Conservation (phyloP, 192 early-diverging fungal species). For the Geranomyces variabilis region DNA sequence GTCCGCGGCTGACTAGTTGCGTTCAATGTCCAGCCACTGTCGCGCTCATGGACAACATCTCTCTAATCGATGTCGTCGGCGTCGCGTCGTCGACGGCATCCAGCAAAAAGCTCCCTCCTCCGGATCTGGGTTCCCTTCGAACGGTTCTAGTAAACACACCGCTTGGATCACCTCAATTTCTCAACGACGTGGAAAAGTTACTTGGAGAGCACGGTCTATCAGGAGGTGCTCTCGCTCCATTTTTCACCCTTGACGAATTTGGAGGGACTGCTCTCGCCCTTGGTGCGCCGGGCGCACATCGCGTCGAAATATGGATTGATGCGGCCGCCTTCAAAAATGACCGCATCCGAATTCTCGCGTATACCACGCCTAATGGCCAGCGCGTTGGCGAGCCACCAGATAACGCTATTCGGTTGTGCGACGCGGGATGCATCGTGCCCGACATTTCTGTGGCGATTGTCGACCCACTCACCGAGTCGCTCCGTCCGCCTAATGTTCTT, state of each 20-base stretch:
- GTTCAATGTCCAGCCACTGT: too few species aligned
- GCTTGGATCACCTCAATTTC: not conserved
- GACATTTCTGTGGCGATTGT: constrained; percentile 69
- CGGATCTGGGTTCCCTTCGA: constrained; percentile 14
- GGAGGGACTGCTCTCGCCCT: constrained; percentile 17
- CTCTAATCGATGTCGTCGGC: constrained; percentile 62
- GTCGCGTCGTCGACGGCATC: constrained; percentile 47
- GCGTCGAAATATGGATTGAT: constrained; percentile 72
- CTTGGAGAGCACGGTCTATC: constrained; percentile 10
- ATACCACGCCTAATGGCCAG: not conserved
- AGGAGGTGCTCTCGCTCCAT: not conserved
- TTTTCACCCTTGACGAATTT: constrained; percentile 28
- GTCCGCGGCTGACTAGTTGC: constrained; percentile 16
- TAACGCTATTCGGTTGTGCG: not conserved
- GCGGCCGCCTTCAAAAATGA: constrained; percentile 56
- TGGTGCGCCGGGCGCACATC: constrained; percentile 18
- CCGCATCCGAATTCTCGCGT: constrained; percentile 10
- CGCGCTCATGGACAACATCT: constrained; percentile 71
- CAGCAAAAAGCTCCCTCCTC: constrained; percentile 10
- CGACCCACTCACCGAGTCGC: constrained; percentile 75
- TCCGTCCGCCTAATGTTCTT: constrained; percentile 73
- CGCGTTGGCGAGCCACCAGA: not conserved
- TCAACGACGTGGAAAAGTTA: constrained; percentile 8
- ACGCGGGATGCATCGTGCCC: constrained; percentile 30
- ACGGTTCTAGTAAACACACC: constrained; percentile 11